phyloP scores from a whole-genome alignment of 2,329 filamentous ascomycete genomes.

The Monosporascus sp. region DNA sequence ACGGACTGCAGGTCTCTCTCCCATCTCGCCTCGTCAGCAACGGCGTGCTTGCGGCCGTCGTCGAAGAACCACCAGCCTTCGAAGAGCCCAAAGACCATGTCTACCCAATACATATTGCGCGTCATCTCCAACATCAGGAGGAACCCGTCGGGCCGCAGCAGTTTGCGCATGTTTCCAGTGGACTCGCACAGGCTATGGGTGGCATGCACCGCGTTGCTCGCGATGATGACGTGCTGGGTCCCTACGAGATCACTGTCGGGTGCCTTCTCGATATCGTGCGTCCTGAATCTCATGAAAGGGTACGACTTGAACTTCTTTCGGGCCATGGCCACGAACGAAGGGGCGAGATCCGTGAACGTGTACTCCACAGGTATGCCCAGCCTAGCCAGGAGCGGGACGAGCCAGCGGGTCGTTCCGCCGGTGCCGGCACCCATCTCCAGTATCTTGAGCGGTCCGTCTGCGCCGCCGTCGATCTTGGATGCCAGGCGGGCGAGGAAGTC shows the following conservation, averaged over 20 bases:
- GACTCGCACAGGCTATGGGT: conserved; percentile 24
- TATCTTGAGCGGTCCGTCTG: conserved; percentile 10
- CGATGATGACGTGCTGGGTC: conserved; percentile 28
- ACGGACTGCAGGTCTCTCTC: conserved; percentile 14
- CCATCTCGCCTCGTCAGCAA: conserved; percentile 19
- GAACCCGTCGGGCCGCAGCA: conserved; percentile 28
- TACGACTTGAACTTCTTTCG: conserved; percentile 19
- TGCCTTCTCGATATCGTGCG: conserved; percentile 25
- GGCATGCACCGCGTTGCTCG: conserved; percentile 32
- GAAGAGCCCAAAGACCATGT: conserved; percentile 31
- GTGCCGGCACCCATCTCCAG: conserved; percentile 28
- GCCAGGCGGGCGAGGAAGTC: conserved; percentile 24
- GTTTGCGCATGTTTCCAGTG: conserved; percentile 18
- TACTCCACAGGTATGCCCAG: conserved; percentile 28
- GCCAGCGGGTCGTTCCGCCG: conserved; percentile 28
- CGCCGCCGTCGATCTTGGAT: conserved; percentile 5
- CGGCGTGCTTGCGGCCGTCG: conserved; percentile 24
- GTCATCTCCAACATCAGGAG: conserved; percentile 32
- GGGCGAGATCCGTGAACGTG: conserved; percentile 35
- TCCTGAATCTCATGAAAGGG: conserved; percentile 23
- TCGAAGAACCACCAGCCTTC: conserved; percentile 35
- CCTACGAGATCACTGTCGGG: conserved; percentile 15
- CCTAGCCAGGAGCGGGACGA: conserved; percentile 22
- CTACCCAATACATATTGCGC: conserved; percentile 21
- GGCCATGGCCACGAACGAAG: conserved; percentile 25